Conservation (phyloP, 2,329 filamentous ascomycete genomes). For the Magnaporthiopsis incrustans region DNA sequence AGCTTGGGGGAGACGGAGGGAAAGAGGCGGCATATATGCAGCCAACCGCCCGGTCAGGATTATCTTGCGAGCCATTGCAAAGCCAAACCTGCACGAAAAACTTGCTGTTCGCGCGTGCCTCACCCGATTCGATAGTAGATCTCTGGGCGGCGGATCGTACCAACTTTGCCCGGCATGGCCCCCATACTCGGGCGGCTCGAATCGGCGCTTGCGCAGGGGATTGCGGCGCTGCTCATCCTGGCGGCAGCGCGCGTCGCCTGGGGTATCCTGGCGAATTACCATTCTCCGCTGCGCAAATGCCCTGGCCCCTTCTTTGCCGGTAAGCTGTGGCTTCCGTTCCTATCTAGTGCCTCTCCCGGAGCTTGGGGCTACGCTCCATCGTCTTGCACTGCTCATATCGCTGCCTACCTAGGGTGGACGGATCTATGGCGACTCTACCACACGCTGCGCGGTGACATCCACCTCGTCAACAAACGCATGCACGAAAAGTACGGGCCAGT, state of each 20-base stretch:
- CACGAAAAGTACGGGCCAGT: conserved; percentile 26
- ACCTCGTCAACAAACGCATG: conserved; percentile 1
- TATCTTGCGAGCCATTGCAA: background rate
- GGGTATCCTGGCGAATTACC: background rate
- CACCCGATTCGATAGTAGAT: background rate
- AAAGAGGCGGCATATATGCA: too few relatives aligned
- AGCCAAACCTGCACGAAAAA: background rate
- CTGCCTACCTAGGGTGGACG: background rate
- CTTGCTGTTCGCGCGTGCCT: background rate
- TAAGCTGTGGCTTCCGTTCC: background rate
- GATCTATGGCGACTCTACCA: conserved; percentile 3
- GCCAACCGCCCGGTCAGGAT: background rate
- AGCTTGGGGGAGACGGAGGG: too few relatives aligned
- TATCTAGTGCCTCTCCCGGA: too few relatives aligned
- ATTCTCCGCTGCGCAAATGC: background rate
- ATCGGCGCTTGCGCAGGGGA: background rate
- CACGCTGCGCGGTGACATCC: conserved; percentile 3
- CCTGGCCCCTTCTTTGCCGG: conserved; percentile 1
- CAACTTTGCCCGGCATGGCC: background rate
- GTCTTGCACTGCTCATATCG: too few relatives aligned
- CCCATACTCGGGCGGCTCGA: background rate
- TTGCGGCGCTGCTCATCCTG: background rate
- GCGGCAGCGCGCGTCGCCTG: background rate
- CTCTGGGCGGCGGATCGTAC: background rate
- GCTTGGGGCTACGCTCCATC: background rate